Percentiles rank a stretch among this genome's conserved stretches.
phyloP scores from a whole-genome alignment of 2,329 filamentous ascomycete genomes.

The Colletotrichum neosansevieriae region DNA sequence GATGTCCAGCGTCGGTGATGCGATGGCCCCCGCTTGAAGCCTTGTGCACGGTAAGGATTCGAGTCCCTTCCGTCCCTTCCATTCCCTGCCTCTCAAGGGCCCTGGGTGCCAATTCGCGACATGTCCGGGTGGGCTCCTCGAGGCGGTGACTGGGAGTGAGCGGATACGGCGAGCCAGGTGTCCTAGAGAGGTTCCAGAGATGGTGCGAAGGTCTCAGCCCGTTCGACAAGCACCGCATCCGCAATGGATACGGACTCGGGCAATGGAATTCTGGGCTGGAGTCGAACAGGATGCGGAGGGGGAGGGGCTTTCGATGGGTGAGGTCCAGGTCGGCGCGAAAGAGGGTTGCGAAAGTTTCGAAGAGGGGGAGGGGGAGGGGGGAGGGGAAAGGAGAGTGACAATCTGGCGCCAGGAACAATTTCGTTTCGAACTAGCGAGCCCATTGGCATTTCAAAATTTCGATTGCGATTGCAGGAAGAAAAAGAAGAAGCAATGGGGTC shows the following conservation, averaged over 20 bases:
- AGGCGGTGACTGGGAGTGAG: constrained; percentile 26
- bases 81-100: constrained; percentile 2
- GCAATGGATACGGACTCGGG: background rate
- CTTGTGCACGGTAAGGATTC: constrained; percentile 9
- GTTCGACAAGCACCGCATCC: background rate
- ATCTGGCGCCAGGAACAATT: no score
- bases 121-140: background rate
- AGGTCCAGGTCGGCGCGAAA: background rate
- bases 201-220: constrained; percentile 1
- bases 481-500: no score
- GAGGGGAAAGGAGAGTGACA: no score
- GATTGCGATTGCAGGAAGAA: no score
- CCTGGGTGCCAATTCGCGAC: constrained; percentile 2
- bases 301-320: background rate
- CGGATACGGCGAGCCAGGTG: constrained; percentile 18
- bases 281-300: constrained; percentile 1
- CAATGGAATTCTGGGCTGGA: background rate
- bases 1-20: constrained; percentile 9
- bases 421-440: no score
- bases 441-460: no score
- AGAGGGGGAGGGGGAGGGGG: background rate
- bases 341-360: background rate
- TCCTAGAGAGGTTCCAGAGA: background rate
- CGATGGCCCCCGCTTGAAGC: background rate
- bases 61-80: background rate